Evolutionary conservation across 768 basidiomycete species (phyloP).

Genomic region (Porphyrellus cyaneotinctus): DNA sequence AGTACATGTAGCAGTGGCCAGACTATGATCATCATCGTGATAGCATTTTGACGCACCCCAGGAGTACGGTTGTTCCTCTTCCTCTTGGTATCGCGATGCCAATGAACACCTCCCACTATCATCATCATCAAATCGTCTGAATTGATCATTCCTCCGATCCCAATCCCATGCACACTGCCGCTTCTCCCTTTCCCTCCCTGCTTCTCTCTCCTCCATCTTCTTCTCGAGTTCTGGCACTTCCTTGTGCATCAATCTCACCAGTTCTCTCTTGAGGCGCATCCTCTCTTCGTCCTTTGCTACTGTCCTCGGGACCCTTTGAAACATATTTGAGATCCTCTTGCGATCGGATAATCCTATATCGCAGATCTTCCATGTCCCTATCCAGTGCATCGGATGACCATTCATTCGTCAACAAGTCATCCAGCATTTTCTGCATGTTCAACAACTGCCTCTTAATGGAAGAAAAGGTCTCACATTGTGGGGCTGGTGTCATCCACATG

Average conservation of each 20-base stretch:
- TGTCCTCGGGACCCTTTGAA: conserved; percentile 67
- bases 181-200: conserved; percentile 71
- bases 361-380: conserved; percentile 81
- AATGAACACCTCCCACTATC: conserved; percentile 32
- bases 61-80: conserved; percentile 53
- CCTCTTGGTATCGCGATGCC: conserved; percentile 33
- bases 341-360: conserved; percentile 78
- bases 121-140: conserved; percentile 60
- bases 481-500: conserved; percentile 61
- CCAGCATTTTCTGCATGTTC: conserved; percentile 76
- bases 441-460: conserved; percentile 83
- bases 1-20: conserved; percentile 37
- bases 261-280: conserved; percentile 81
- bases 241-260: conserved; percentile 83
- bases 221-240: conserved; percentile 87
- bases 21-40: conserved; percentile 30
- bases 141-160: conserved; percentile 80
- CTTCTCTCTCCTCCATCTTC: conserved; percentile 74
- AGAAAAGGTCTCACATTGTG: conserved; percentile 62
- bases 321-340: conserved; percentile 91
- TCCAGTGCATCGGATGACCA: conserved; percentile 90
- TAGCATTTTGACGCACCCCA: conserved; percentile 36
- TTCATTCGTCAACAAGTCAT: conserved; percentile 63
- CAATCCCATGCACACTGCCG: conserved; percentile 74
- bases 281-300: conserved; percentile 79